Evolutionary conservation across 2,329 filamentous ascomycete species (phyloP), one percentile per base, ranked within the genome.

Genomic region (Hymenoscyphus scutula): DNA sequence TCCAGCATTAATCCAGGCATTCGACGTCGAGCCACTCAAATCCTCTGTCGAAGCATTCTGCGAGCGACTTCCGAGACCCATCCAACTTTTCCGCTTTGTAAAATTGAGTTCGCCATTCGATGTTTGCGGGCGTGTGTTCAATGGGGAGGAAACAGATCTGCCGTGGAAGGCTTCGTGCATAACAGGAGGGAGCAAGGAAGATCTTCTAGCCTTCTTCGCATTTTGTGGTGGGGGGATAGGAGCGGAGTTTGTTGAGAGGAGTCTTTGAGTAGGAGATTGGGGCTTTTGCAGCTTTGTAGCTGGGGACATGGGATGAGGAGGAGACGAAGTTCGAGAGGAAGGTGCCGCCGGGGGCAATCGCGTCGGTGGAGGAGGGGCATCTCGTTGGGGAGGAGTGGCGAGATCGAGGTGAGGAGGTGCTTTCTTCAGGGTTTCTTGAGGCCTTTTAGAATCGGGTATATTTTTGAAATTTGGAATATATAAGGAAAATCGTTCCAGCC

Each of bases 1-100:
- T 7, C 82, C 80, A 2, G 80, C 76, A 66, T 87, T 75, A 45
- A 87, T 77, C 85, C 85, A 88, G 2, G 84, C 69, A 11, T 53
- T 45, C 5, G 62, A 25, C 6, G 6, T 37, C 3, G 55, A 23
- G 5, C 53, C 23, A 23, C 19, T 53, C 17, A 57, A 30, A 17
- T 64, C 60, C 11, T 65, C 61, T 27, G 63, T 54, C 0, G 69
- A 70, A 15, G 51, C 34, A 55, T 67, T 53, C 55, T 65, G 63
- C 3, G 69, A 68, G 53, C 58, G 61, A 25, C 62, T 60, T 29
- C 53, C 63, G 6, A 32, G 55, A 13, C 63, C 62, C 25, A 67
- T 48, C 65, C 67, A 70, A 56, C 70, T 70, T 48, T 59, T 65
- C 37, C 67, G 61, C 55, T 60, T 62, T 48, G 38, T 61, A 19